Evolutionary conservation across 306 rosid genomes (phyloP).

Genomic region (Ormosia emarginata): DNA sequence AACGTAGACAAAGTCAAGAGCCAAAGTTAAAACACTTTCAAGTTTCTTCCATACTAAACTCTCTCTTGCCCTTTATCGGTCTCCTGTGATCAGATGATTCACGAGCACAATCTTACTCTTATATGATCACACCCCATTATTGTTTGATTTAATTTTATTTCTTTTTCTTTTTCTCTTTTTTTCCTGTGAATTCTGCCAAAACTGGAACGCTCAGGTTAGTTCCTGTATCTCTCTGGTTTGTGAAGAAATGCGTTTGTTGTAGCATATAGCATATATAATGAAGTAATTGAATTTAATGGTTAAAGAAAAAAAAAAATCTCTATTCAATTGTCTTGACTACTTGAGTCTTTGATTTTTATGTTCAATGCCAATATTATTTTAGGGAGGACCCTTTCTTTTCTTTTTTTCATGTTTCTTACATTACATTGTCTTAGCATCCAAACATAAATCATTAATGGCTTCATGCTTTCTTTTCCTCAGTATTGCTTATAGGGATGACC

Average conservation of each 20-base stretch:
- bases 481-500: background rate
- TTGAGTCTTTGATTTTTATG: background rate
- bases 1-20: background rate
- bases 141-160: background rate
- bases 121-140: background rate
- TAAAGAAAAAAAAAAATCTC: background rate
- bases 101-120: background rate
- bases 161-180: background rate
- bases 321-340: background rate
- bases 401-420: background rate
- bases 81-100: too few species aligned
- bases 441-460: background rate
- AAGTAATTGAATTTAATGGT: slow-evolving; percentile 2
- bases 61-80: background rate
- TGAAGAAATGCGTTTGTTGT: background rate
- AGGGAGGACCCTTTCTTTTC: background rate
- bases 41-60: background rate
- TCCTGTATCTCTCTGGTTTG: slow-evolving; percentile 14
- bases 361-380: background rate
- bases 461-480: background rate
- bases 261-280: background rate
- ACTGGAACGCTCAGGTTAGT: slow-evolving; percentile 27
- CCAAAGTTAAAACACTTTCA: background rate
- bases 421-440: background rate
- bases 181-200: background rate